phyloP scores from a whole-genome alignment of 1,284 basidiomycete species.

The Irpex lacteus region DNA sequence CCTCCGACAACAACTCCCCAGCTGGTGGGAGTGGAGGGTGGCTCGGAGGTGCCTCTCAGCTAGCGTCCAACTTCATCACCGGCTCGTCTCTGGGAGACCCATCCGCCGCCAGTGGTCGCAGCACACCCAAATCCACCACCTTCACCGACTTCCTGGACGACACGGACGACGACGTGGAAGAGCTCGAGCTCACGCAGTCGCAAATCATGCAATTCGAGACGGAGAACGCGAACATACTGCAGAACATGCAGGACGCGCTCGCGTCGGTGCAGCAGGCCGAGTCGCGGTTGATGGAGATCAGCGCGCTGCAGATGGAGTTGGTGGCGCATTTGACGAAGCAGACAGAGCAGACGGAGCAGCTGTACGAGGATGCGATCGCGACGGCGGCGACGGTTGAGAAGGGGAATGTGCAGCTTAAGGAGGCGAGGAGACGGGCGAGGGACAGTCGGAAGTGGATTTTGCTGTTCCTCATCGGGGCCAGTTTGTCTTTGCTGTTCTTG shows the following conservation, averaged over 20 bases:
- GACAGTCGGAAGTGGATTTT: slow-evolving; percentile 83
- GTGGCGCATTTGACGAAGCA: slow-evolving; percentile 83
- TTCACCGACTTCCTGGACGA: slow-evolving; percentile 40
- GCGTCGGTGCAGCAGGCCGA: slow-evolving; percentile 88
- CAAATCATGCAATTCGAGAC: slow-evolving; percentile 91
- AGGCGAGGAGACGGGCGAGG: slow-evolving; percentile 78
- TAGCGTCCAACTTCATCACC: slow-evolving; percentile 59
- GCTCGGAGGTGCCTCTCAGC: slow-evolving; percentile 60
- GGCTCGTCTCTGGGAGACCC: slow-evolving; percentile 34
- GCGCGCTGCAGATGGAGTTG: slow-evolving; percentile 85
- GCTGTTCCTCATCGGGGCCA: slow-evolving; percentile 84
- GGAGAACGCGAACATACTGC: slow-evolving; percentile 84
- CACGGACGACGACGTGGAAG: slow-evolving; percentile 57
- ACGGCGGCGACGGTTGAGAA: slow-evolving; percentile 82
- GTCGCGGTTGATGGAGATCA: slow-evolving; percentile 85
- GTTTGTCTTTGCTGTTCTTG: slow-evolving; percentile 82
- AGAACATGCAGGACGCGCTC: slow-evolving; percentile 78
- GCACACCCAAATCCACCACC: slow-evolving; percentile 23
- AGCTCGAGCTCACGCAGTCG: slow-evolving; percentile 72
- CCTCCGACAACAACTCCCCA: slow-evolving; percentile 12
- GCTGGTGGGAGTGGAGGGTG: slow-evolving; percentile 42
- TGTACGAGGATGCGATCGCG: slow-evolving; percentile 86
- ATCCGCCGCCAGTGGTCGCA: slow-evolving; percentile 21
- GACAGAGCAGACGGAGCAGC: slow-evolving; percentile 83
- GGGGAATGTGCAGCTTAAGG: slow-evolving; percentile 83